Evolutionary conservation across 257 asterid species (phyloP), one percentile per base, ranked within the genome.

Genomic region (Hygrophila difformis): DNA sequence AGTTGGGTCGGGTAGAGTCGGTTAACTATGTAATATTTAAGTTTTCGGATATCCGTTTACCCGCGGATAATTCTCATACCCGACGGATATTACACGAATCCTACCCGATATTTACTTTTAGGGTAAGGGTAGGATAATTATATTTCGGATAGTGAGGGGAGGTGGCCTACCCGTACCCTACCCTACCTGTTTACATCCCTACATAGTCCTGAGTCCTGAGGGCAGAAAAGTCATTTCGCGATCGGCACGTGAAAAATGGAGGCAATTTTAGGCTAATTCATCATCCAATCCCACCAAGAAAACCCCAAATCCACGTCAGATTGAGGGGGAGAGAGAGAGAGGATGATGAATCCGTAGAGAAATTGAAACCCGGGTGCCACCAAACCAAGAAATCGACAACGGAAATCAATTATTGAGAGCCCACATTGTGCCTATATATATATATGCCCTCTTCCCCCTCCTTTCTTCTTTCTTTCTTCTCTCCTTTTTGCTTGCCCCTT

Each of bases 301-400:
- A 18, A 23, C 6, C 51, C 55, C 41, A 42, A 35, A 2, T 39
- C 67, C 70, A 68, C 70, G 49, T 63, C 75, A 54, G 61, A 58
- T 1, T 21, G 60, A 39, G 59, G 58, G 29, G 49, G 49, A 23
- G 13, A 44, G 51, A 44, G 54, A 44, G 18, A 33, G 18, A 26
- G 18, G 64, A 28, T 21, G 11, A 51, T 44, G 18, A 66, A 22
- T 49, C 40, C 33, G 42, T 49, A 42, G 23, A 46, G 28, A 43
- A 47, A 45, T 17, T 16, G 65, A 44, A 53, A 55, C 47, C 39
- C 19, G 40, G 47, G 49, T 37, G 66, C 63, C 56, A 66, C 70
- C 78, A 37, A 66, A 59, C 53, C 39, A 42, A 49, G 63, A 63
- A 63, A 71, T 48, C 18, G 64, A 67, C 64, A 37, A 37, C 31